Percentiles rank a stretch among this genome's conserved stretches.
Conservation (phyloP, 768 basidiomycete species). For the Hygrophoropsis aurantiaca region DNA sequence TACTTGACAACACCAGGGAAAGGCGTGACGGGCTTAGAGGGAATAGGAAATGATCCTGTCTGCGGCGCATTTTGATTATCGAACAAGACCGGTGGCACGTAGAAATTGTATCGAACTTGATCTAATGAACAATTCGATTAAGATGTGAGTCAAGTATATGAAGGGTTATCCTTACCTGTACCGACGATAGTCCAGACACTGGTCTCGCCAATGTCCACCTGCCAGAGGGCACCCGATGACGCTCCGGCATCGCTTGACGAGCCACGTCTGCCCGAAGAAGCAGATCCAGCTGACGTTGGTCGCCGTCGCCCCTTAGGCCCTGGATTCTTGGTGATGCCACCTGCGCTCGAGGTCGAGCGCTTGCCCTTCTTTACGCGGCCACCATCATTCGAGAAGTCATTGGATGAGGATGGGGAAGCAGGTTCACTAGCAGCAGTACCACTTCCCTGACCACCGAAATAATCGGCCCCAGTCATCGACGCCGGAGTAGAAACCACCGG, state of each 20-base stretch:
- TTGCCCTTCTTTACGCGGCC: slow-evolving; percentile 81
- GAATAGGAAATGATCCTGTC: slow-evolving; percentile 73
- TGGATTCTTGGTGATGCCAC: slow-evolving; percentile 35
- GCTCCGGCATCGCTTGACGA: slow-evolving; percentile 66
- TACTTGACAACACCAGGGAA: slow-evolving; percentile 89
- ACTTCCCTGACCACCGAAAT: slow-evolving; percentile 50
- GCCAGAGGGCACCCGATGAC: slow-evolving; percentile 81
- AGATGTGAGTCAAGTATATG: slow-evolving; percentile 6
- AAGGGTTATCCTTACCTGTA: slow-evolving; percentile 56
- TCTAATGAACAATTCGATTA: slow-evolving; percentile 44
- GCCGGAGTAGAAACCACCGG: slow-evolving; percentile 66
- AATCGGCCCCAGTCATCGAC: slow-evolving; percentile 56
- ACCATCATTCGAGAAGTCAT: slow-evolving; percentile 78
- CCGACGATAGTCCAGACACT: slow-evolving; percentile 95
- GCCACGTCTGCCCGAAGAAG: slow-evolving; percentile 65
- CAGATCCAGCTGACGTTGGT: slow-evolving; percentile 75
- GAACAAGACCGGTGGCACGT: slow-evolving; percentile 81
- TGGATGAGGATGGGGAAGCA: slow-evolving; percentile 58
- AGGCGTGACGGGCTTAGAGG: slow-evolving; percentile 80
- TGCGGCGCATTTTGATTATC: slow-evolving; percentile 76
- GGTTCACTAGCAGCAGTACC: slow-evolving; percentile 63
- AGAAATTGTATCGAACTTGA: slow-evolving; percentile 92
- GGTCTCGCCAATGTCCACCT: slow-evolving; percentile 89
- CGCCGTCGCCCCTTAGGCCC: slow-evolving; percentile 58
- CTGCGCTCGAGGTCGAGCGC: slow-evolving; percentile 73